Conservation (phyloP, 257 asterid species). For the Rehmannia glutinosa region DNA sequence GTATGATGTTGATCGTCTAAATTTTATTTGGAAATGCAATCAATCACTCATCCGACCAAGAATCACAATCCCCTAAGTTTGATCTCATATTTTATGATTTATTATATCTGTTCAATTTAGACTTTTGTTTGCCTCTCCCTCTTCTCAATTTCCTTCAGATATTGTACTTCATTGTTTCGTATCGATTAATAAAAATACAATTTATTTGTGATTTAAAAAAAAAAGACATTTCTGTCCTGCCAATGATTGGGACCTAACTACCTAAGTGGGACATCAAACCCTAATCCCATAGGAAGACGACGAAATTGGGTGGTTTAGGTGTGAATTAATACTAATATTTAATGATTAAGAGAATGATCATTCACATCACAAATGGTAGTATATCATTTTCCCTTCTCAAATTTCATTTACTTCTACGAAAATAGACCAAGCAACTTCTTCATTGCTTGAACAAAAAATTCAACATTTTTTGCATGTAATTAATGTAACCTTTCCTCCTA, state of each 20-base stretch:
- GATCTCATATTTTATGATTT: too few relatives aligned
- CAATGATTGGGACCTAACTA: not conserved
- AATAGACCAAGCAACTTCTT: conserved; percentile 25
- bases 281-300: not conserved
- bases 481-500: not conserved
- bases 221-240: not conserved
- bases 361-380: conserved; percentile 23
- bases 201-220: too few relatives aligned
- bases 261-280: not conserved
- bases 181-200: too few relatives aligned
- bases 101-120: too few relatives aligned
- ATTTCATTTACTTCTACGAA: not conserved
- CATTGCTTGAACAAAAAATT: conserved; percentile 19
- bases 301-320: not conserved
- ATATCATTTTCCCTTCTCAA: conserved; percentile 15
- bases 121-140: too few relatives aligned
- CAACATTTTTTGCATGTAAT: not conserved
- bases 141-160: too few relatives aligned
- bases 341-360: conserved; percentile 13
- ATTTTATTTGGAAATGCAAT: too few relatives aligned
- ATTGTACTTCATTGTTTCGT: too few relatives aligned
- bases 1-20: too few relatives aligned
- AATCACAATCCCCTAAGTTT: too few relatives aligned
- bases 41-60: too few relatives aligned
- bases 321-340: not conserved